A percentile compares a stretch with the other conserved stretches of the same genome.
These are phyloP conservation scores for Sclerotiophoma versabilis DNA, from an alignment of 2,329 filamentous ascomycete genomes.

Conservation along the genomic window DNA sequence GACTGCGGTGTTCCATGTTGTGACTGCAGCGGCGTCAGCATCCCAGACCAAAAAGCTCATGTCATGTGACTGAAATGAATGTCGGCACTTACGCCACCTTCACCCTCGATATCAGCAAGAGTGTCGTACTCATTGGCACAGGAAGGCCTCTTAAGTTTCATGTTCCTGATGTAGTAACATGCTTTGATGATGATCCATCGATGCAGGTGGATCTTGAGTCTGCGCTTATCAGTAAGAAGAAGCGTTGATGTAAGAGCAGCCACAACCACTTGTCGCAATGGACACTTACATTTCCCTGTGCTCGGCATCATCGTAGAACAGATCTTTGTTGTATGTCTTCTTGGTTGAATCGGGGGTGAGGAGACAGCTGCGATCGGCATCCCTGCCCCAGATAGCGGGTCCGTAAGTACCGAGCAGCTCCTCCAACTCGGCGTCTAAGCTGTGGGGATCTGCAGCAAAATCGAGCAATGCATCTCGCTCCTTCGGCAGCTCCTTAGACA, in stretches of 20 bases:
- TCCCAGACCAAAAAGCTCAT: background rate
- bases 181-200: slow-evolving; percentile 51
- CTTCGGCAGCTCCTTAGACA: slow-evolving; percentile 47
- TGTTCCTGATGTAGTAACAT: slow-evolving; percentile 49
- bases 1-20: slow-evolving; percentile 40
- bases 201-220: slow-evolving; percentile 47
- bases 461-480: slow-evolving; percentile 48
- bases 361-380: slow-evolving; percentile 44
- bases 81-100: slow-evolving; percentile 27
- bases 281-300: slow-evolving; percentile 43
- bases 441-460: slow-evolving; percentile 44
- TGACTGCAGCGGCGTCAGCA: slow-evolving; percentile 36
- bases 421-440: slow-evolving; percentile 43
- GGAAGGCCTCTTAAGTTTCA: slow-evolving; percentile 46
- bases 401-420: slow-evolving; percentile 42
- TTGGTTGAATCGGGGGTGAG: slow-evolving; percentile 42
- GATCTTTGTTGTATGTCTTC: slow-evolving; percentile 46
- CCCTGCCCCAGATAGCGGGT: slow-evolving; percentile 45
- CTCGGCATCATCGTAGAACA: slow-evolving; percentile 43
- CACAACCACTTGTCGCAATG: background rate
- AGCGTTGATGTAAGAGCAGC: background rate
- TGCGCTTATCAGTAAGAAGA: slow-evolving; percentile 11
- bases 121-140: slow-evolving; percentile 40
- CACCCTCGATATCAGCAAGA: slow-evolving; percentile 41
- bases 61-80: slow-evolving; percentile 17